phyloP scores from a whole-genome alignment of 2,329 filamentous ascomycete genomes.

The Neurospora sp. region DNA sequence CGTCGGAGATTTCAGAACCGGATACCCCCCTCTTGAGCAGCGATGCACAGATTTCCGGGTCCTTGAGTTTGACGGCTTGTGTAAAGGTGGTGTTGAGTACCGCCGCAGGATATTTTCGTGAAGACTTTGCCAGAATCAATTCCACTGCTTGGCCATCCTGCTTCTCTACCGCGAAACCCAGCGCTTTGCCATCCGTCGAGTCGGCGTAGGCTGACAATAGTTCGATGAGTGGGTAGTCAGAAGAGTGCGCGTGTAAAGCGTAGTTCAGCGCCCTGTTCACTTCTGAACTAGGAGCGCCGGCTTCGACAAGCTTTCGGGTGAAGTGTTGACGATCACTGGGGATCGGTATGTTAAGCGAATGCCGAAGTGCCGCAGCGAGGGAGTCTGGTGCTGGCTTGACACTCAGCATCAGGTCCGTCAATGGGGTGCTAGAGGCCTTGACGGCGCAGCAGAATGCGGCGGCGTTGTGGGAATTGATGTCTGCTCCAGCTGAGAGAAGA shows the following conservation, averaged over 20 bases:
- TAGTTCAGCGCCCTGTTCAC: slow-evolving; percentile 42
- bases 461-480: slow-evolving; percentile 44
- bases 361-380: slow-evolving; percentile 40
- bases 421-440: slow-evolving; percentile 30
- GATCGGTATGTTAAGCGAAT: slow-evolving; percentile 41
- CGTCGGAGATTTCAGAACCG: slow-evolving; percentile 35
- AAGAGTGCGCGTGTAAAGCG: slow-evolving; percentile 35
- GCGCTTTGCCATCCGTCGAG: slow-evolving; percentile 38
- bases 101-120: slow-evolving; percentile 26
- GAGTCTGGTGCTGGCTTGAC: slow-evolving; percentile 31
- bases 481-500: slow-evolving; percentile 41
- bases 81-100: slow-evolving; percentile 33
- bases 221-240: slow-evolving; percentile 39
- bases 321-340: slow-evolving; percentile 41
- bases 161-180: slow-evolving; percentile 36
- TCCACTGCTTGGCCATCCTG: slow-evolving; percentile 36
- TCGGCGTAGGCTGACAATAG: slow-evolving; percentile 38
- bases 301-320: slow-evolving; percentile 38
- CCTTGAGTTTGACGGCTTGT: slow-evolving; percentile 32
- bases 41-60: slow-evolving; percentile 34
- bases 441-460: slow-evolving; percentile 42
- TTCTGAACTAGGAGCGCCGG: slow-evolving; percentile 37
- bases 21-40: slow-evolving; percentile 38
- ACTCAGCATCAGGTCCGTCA: slow-evolving; percentile 41
- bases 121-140: slow-evolving; percentile 30